Conservation (phyloP, 2,329 filamentous ascomycete genomes). For the Fusarium globosum region DNA sequence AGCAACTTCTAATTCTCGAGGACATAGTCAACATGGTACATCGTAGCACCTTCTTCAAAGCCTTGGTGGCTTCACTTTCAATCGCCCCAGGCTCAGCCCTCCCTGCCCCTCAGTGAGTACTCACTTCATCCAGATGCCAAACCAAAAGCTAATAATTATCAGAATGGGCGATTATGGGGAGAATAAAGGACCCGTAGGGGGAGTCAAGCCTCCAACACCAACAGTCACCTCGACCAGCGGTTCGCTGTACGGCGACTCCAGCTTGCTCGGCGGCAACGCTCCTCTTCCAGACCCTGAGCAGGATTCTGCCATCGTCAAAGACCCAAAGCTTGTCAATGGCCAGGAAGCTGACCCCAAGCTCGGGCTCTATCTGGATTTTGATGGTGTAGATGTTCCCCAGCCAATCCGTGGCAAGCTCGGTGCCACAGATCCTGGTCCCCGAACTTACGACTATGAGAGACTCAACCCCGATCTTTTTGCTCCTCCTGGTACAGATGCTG, state of each 20-base stretch:
- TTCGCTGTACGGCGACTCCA: slow-evolving; percentile 5
- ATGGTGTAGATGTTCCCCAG: slow-evolving; percentile 4
- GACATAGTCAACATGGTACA: background rate
- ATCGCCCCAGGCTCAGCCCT: background rate
- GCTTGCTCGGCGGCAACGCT: slow-evolving; percentile 13
- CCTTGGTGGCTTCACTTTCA: background rate
- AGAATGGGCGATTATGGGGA: slow-evolving; percentile 25
- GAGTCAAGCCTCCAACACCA: slow-evolving; percentile 14
- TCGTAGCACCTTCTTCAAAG: background rate
- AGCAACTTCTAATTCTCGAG: background rate
- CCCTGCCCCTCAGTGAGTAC: slow-evolving; percentile 11
- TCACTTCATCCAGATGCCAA: fast-evolving
- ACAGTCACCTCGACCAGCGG: slow-evolving; percentile 16
- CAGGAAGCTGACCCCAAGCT: slow-evolving; percentile 12
- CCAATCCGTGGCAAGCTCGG: slow-evolving; percentile 11
- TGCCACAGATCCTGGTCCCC: slow-evolving; percentile 12
- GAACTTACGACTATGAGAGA: slow-evolving; percentile 16
- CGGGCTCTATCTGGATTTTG: slow-evolving; percentile 12
- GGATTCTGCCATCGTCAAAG: slow-evolving; percentile 16
- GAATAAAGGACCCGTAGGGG: slow-evolving; percentile 8
- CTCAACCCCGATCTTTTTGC: slow-evolving; percentile 17
- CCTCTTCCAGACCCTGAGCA: background rate
- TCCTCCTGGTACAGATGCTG: slow-evolving; percentile 6
- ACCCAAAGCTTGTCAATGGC: slow-evolving; percentile 14
- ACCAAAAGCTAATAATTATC: background rate